A percentile compares a stretch with the other conserved stretches of the same genome.
These are phyloP conservation scores for Solanum rostratum DNA, from an alignment of 257 asterid species.

Conservation along the genomic window DNA sequence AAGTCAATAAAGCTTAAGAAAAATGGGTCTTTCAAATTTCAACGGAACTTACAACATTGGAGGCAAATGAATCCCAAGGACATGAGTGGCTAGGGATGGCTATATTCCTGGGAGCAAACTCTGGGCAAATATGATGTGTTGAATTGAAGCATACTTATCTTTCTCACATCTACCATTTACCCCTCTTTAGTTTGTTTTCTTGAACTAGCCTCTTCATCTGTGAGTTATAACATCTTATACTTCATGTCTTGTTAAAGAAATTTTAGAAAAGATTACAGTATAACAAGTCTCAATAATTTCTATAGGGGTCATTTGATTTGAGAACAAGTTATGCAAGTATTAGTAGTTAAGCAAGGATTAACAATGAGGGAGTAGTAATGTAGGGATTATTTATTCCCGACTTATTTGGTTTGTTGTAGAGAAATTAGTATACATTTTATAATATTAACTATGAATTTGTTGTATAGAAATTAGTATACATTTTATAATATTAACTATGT, in stretches of 20 bases:
- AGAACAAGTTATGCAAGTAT: too few species aligned
- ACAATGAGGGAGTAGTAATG: too few species aligned
- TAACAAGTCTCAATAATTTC: too few species aligned
- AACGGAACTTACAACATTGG: not conserved
- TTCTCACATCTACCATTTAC: not conserved
- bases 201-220: not conserved
- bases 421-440: too few species aligned
- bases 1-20: not conserved
- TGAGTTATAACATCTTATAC: not conserved
- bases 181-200: not conserved
- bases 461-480: too few species aligned
- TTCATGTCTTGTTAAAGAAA: not conserved
- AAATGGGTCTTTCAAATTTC: not conserved
- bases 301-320: too few species aligned
- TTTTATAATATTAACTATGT: too few species aligned
- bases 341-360: too few species aligned
- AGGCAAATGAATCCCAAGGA: not conserved
- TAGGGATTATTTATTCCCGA: too few species aligned
- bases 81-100: not conserved
- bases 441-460: too few species aligned
- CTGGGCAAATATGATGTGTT: not conserved
- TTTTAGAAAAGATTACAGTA: too few species aligned
- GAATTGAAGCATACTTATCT: not conserved
- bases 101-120: not conserved
- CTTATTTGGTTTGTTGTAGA: too few species aligned